Evolutionary conservation across 306 rosid genomes (phyloP), one percentile per base, ranked within the genome.

Genomic region (Trifolium repens): DNA sequence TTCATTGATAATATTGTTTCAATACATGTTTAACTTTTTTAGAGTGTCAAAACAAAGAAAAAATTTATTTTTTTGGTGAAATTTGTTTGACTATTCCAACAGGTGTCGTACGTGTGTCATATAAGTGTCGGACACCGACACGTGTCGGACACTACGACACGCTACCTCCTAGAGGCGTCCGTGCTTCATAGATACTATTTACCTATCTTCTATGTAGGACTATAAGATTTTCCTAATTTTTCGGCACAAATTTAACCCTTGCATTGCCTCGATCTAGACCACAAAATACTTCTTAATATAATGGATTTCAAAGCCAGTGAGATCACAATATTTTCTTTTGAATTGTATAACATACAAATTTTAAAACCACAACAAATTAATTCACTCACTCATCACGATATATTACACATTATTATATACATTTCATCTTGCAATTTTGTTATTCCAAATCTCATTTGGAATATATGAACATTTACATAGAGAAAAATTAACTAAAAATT

Each of bases 371-470:
- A 17, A 24, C 12, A 15, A 46, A 19, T 34, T 30, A 46, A 19
- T 34, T 30, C 8, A 4, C 22, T 54, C 55, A 46, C 44, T 73
- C 12, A 0, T 47, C 35, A 19, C 12, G 13, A 10, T 53, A 42
- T 68, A 46, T 73, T 72, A 54, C 62, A 57, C 34, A 44, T 46
- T 26, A 42, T 10, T 19, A 4, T 53, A 30, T 58, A 61, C 69
- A 55, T 44, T 44, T 46, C 8, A 73, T 19, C 2, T 10, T 5
- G 17, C 16, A 67, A 11, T 43, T 66, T 72, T 44, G 19, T 72
- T 26, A 55, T 52, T 72, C 50, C 5, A 40, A 3, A 62, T 24
- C 37, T 22, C 27, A 60, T 39, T 63, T 70, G 81, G 76, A 52
- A 52, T 15, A 52, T 15, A n/a, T 43, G 14, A 43, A 43, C 49